Conservation (phyloP, 2,329 filamentous ascomycete species). For the Tothia fuscella region DNA sequence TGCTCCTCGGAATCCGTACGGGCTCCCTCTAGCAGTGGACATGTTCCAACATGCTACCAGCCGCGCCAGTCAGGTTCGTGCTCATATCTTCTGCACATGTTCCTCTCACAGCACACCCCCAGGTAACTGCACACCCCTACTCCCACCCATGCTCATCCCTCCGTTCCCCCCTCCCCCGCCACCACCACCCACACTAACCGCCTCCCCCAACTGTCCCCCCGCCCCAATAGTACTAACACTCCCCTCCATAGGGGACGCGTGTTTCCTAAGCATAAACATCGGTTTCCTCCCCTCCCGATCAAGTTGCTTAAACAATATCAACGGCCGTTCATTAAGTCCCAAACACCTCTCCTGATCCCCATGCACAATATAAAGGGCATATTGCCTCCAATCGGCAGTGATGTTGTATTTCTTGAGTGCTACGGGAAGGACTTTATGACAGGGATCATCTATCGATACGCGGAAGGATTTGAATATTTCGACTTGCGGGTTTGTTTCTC, state of each 20-base stretch:
- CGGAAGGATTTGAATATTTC: constrained; percentile 99
- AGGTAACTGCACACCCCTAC: constrained; percentile 8
- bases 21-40: too few species aligned
- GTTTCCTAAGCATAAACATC: constrained; percentile 90
- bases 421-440: constrained; percentile 90
- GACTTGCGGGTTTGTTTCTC: constrained; percentile 42
- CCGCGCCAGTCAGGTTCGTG: too few species aligned
- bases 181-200: background rate
- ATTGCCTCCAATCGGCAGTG: constrained; percentile 93
- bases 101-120: constrained; percentile 8
- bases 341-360: constrained; percentile 96
- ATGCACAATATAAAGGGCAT: constrained; percentile 95
- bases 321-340: constrained; percentile 79
- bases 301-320: constrained; percentile 94
- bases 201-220: constrained; percentile 2
- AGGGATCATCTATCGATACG: constrained; percentile 95
- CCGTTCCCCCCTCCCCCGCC: background rate
- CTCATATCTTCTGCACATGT: too few species aligned
- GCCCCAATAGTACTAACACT: constrained; percentile 12
- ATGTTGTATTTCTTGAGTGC: constrained; percentile 98
- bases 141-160: too few species aligned
- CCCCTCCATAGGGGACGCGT: constrained; percentile 42
- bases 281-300: constrained; percentile 96
- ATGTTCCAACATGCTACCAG: too few species aligned
- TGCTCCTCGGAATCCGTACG: too few species aligned